Evolutionary conservation across 2,329 filamentous ascomycete genomes (phyloP).

Genomic region (Lithohypha guttulata): DNA sequence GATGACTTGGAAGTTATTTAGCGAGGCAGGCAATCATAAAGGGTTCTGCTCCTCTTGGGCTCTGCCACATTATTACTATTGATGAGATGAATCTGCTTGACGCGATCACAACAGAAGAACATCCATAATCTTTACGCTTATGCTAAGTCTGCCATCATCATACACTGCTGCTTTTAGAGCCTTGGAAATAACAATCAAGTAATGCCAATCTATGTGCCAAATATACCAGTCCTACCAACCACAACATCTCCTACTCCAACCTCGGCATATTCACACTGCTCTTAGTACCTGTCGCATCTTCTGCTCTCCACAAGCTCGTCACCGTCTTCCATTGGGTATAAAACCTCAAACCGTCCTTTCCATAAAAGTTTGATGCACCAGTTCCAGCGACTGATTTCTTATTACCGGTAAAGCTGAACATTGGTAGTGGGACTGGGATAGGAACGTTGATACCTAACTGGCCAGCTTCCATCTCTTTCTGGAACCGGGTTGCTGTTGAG

Average conservation of each 20-base stretch:
- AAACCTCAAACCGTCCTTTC: conserved; percentile 81
- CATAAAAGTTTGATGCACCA: conserved; percentile 90
- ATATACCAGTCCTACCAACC: no score
- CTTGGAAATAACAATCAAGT: no score
- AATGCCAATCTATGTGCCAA: no score
- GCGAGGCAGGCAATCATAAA: no score
- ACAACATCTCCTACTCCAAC: conserved; percentile 4
- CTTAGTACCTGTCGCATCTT: conserved; percentile 76
- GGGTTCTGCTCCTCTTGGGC: no score
- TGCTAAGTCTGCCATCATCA: no score
- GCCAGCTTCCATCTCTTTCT: conserved; percentile 55
- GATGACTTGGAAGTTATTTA: conserved; percentile 40
- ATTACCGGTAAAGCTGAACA: conserved; percentile 57
- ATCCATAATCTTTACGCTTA: no score
- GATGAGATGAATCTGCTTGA: no score
- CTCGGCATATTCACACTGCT: conserved; percentile 81
- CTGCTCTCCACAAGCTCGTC: conserved; percentile 76
- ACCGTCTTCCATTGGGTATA: conserved; percentile 98
- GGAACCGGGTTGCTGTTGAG: conserved; percentile 50
- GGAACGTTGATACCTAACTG: conserved; percentile 59
- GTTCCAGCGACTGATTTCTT: conserved; percentile 90
- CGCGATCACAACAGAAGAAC: no score
- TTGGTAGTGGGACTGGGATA: conserved; percentile 51
- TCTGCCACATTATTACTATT: no score
- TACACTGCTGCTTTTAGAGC: no score